phyloP scores from a whole-genome alignment of 108 stramenopile species.

The Bacterosira constricta region DNA sequence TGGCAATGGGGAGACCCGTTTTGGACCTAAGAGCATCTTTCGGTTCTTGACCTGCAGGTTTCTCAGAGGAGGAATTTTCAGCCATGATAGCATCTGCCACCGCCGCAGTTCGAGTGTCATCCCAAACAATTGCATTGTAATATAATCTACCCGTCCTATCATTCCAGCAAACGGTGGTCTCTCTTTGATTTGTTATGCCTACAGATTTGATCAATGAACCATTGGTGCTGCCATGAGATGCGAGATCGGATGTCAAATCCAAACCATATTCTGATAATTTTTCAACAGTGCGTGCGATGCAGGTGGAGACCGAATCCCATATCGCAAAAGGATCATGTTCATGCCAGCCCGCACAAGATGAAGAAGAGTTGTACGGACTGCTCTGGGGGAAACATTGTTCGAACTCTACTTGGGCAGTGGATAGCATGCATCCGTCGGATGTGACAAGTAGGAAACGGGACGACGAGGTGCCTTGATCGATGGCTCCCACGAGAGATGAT shows the following conservation, averaged over 20 bases:
- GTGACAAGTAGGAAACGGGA: constrained; percentile 92
- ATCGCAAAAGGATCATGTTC: constrained; percentile 93
- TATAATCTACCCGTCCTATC: constrained; percentile 87
- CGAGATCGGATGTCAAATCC: constrained; percentile 16
- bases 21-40: constrained; percentile 76
- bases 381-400: constrained; percentile 79
- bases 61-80: constrained; percentile 29
- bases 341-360: constrained; percentile 36
- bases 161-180: constrained; percentile 97
- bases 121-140: constrained; percentile 98
- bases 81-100: constrained; percentile 79
- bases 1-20: constrained; percentile 95
- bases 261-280: constrained; percentile 36
- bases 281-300: constrained; percentile 55
- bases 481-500: constrained; percentile 75
- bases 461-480: constrained; percentile 97
- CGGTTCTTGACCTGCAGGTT: not conserved
- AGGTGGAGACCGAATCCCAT: constrained; percentile 56
- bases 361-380: constrained; percentile 26
- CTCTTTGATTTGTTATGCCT: constrained; percentile 99
- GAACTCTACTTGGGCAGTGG: constrained; percentile 90
- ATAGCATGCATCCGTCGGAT: constrained; percentile 67
- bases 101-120: constrained; percentile 85
- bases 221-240: constrained; percentile 2
- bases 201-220: constrained; percentile 58